These are phyloP conservation scores for Naegleria lovaniensis DNA, from an alignment of 208 protist species.

Conservation along the genomic window DNA sequence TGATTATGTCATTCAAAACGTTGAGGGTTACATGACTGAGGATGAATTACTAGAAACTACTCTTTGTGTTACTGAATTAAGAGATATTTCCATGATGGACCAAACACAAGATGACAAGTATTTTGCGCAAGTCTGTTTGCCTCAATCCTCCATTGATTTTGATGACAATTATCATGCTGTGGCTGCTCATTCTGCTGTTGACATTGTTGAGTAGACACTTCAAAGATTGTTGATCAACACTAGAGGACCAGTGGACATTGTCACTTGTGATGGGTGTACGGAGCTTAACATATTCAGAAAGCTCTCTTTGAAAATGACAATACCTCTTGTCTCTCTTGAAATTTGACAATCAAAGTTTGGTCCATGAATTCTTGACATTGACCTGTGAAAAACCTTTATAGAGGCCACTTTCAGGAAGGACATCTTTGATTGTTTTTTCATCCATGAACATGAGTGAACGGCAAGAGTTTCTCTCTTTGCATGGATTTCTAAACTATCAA, in stretches of 20 bases:
- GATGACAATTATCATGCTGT: neutral
- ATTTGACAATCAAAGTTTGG: neutral
- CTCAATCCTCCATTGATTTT: neutral
- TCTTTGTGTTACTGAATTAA: constrained; percentile 22
- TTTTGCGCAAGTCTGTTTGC: neutral
- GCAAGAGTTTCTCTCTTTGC: too few relatives aligned
- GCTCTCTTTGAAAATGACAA: too few relatives aligned
- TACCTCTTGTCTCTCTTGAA: neutral
- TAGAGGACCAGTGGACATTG: too few relatives aligned
- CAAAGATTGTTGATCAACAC: too few relatives aligned
- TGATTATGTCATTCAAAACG: constrained; percentile 60
- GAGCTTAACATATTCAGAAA: too few relatives aligned
- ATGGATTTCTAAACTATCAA: too few relatives aligned
- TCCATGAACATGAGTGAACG: too few relatives aligned
- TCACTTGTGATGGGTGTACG: too few relatives aligned
- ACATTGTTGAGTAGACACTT: neutral
- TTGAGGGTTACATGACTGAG: constrained; percentile 44
- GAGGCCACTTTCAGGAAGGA: neutral
- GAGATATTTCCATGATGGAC: constrained; percentile 5
- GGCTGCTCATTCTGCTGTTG: neutral
- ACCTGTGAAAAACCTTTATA: too few relatives aligned
- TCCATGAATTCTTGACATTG: neutral
- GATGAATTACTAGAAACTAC: constrained; percentile 49
- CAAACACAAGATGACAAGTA: neutral
- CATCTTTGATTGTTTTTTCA: neutral